Evolutionary conservation across 495 filamentous ascomycete species (phyloP).

Genomic region (Neurospora sp.): DNA sequence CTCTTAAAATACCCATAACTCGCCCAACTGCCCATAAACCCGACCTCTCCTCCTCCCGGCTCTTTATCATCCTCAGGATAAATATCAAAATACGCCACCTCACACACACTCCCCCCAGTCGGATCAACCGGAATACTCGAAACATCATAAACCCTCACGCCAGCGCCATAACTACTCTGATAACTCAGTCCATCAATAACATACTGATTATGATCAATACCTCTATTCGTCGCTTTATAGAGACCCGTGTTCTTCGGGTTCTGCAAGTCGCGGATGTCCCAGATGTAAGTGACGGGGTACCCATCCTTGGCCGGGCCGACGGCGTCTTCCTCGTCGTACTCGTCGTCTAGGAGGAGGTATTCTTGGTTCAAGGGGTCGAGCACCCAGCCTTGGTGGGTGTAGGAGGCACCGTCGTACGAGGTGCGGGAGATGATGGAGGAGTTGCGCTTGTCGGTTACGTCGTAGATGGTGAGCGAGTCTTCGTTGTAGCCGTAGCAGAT

Average conservation of each 20-base stretch:
- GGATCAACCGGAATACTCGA: conserved; percentile 42
- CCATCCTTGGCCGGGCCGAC: conserved; percentile 35
- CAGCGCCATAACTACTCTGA: conserved; percentile 51
- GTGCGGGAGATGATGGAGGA: conserved; percentile 44
- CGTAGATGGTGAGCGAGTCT: conserved; percentile 40
- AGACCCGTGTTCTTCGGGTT: conserved; percentile 43
- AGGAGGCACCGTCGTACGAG: conserved; percentile 45
- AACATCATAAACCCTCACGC: conserved; percentile 48
- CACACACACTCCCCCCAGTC: conserved; percentile 39
- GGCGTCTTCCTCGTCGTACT: conserved; percentile 45
- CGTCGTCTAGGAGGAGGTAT: conserved; percentile 51
- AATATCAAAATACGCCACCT: conserved; percentile 50
- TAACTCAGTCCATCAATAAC: conserved; percentile 42
- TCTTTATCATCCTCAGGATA: conserved; percentile 48
- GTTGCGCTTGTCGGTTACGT: conserved; percentile 45
- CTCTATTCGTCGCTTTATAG: conserved; percentile 38
- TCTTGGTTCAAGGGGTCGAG: conserved; percentile 40
- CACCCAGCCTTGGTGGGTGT: conserved; percentile 55
- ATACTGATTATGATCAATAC: conserved; percentile 57
- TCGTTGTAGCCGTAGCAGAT: conserved; percentile 55
- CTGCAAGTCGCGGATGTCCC: conserved; percentile 43
- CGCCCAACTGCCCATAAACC: conserved; percentile 46
- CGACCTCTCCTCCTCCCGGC: conserved; percentile 28
- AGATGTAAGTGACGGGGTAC: conserved; percentile 46
- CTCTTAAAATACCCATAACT: conserved; percentile 45